Conservation (phyloP, 345 rosid species). For the Rhodamnia rubescens region DNA sequence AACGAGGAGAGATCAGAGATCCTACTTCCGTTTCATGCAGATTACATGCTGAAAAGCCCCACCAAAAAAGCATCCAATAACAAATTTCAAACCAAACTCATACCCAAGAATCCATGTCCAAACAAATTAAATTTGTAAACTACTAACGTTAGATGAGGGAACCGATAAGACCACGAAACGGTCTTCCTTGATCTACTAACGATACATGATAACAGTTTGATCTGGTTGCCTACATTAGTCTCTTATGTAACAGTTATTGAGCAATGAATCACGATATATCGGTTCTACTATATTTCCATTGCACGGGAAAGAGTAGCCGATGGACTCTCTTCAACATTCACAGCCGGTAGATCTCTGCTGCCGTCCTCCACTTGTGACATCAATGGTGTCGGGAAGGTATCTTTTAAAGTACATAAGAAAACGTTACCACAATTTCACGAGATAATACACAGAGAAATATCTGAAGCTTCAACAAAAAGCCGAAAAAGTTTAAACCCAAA, state of each 20-base stretch:
- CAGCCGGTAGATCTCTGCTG: slow-evolving; percentile 75
- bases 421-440: neutral
- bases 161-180: neutral
- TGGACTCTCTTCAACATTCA: slow-evolving; percentile 33
- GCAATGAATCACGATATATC: neutral
- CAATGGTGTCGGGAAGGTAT: slow-evolving; percentile 64
- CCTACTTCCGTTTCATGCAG: neutral
- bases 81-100: neutral
- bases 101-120: neutral
- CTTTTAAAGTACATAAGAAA: neutral
- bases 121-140: neutral
- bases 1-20: neutral
- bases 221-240: neutral
- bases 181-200: neutral
- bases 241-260: neutral
- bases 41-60: neutral
- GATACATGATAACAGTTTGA: neutral
- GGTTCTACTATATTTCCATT: neutral
- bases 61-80: neutral
- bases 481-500: neutral
- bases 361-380: slow-evolving; percentile 38
- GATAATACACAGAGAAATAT: neutral
- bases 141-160: neutral
- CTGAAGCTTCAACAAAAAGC: neutral
- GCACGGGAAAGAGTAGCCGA: neutral